These are phyloP conservation scores for Macroventuria anomochaeta DNA, from an alignment of 2,329 filamentous ascomycete genomes.

Conservation along the genomic window DNA sequence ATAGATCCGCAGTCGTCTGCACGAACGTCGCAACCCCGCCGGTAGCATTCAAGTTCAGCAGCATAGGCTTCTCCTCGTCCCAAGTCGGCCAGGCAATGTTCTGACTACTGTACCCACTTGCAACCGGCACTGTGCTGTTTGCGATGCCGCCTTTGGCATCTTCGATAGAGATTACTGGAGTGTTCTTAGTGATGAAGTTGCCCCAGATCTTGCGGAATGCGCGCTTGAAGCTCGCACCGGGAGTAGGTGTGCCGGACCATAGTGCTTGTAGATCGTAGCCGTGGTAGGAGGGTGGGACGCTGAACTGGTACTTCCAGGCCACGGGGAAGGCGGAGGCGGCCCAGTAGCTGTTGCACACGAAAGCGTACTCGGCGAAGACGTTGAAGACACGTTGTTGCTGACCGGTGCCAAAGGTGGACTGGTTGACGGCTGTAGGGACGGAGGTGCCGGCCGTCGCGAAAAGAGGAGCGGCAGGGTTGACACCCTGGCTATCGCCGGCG, in stretches of 20 bases:
- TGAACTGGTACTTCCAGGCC: conserved; percentile 46
- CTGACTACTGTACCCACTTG: conserved; percentile 17
- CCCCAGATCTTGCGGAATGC: conserved; percentile 46
- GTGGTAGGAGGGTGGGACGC: conserved; percentile 38
- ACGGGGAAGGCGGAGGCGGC: conserved; percentile 46
- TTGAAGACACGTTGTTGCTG: conserved; percentile 50
- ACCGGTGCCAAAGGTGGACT: conserved; percentile 39
- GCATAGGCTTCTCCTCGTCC: conserved; percentile 21
- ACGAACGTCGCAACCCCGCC: conserved; percentile 30
- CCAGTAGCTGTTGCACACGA: conserved; percentile 52
- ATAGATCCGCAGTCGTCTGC: conserved; percentile 31
- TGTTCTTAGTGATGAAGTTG: conserved; percentile 37
- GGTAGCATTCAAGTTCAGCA: conserved; percentile 42
- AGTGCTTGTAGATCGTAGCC: conserved; percentile 43
- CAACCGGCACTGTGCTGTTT: conserved; percentile 31
- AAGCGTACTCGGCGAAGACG: conserved; percentile 55
- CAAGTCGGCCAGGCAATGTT: conserved; percentile 40
- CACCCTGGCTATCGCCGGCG: conserved; percentile 30
- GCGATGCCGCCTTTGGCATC: conserved; percentile 37
- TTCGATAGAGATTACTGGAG: conserved; percentile 34
- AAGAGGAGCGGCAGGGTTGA: conserved; percentile 30
- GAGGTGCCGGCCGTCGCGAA: conserved; percentile 36
- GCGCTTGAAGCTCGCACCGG: conserved; percentile 38
- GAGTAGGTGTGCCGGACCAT: conserved; percentile 33
- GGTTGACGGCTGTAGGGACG: conserved; percentile 36